phyloP scores from a whole-genome alignment of 2,329 filamentous ascomycete species.

The Trichoderma sp. region DNA sequence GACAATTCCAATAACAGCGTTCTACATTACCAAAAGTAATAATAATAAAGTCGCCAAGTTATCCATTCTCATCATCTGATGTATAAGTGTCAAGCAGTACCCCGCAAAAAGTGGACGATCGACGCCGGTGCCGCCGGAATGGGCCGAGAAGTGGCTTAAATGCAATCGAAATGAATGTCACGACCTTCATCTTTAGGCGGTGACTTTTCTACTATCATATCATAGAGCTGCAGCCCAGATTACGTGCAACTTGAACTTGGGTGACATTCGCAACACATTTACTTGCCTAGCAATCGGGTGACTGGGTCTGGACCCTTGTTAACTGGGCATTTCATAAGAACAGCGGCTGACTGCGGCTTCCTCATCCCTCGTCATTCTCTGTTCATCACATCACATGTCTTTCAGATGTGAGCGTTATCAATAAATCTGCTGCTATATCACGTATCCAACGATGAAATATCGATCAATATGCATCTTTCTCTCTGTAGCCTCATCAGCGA shows the following conservation, averaged over 20 bases:
- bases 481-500: not conserved
- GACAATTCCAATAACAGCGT: not conserved
- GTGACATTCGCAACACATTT: not conserved
- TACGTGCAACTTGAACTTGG: not conserved
- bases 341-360: not conserved
- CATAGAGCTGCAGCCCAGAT: not conserved
- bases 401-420: not conserved
- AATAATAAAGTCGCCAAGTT: not conserved
- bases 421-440: not conserved
- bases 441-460: not conserved
- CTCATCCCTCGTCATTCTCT: not conserved
- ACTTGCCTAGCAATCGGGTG: not conserved
- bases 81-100: not conserved
- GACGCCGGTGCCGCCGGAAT: constrained; percentile 11
- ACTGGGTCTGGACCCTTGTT: not conserved
- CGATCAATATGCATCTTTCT: not conserved
- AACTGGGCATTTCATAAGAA: not conserved
- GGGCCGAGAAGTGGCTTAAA: not conserved
- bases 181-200: not conserved
- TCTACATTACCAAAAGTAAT: not conserved
- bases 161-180: not conserved
- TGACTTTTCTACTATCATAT: not conserved
- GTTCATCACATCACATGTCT: not conserved
- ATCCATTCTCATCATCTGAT: not conserved
- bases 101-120: constrained; percentile 20